Conservation (phyloP, 176 grass and related monocot species). For the Sorghum bicolor region DNA sequence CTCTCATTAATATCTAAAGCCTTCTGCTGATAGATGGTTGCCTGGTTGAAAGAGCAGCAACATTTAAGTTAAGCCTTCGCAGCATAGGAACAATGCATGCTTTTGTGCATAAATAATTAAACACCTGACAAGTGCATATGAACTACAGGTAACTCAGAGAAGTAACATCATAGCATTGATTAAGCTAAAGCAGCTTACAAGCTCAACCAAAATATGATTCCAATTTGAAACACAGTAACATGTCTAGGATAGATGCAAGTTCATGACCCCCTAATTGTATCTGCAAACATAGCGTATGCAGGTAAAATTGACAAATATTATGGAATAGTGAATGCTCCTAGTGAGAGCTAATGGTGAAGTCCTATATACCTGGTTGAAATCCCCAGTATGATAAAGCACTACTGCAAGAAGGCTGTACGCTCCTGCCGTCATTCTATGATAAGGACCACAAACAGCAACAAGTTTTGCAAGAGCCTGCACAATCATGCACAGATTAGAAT, state of each 20-base stretch:
- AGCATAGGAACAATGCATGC: neutral
- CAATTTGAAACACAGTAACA: neutral
- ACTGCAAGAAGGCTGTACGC: slow-evolving; percentile 99
- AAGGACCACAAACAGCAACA: slow-evolving; percentile 96
- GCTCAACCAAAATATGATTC: slow-evolving; percentile 24
- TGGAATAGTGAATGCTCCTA: slow-evolving; percentile 5
- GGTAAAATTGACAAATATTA: neutral
- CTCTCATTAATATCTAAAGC: slow-evolving; percentile 99
- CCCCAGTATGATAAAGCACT: slow-evolving; percentile 98
- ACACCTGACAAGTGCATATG: neutral
- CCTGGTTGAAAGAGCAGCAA: slow-evolving; percentile 54
- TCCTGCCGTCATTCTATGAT: slow-evolving; percentile 98
- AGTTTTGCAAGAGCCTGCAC: slow-evolving; percentile 92
- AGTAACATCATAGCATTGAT: neutral
- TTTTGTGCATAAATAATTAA: slow-evolving; percentile 8
- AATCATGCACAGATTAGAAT: slow-evolving; percentile 19
- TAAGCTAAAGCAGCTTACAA: slow-evolving; percentile 29
- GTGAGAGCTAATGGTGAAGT: slow-evolving; percentile 6
- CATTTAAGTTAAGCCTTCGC: slow-evolving; percentile 25
- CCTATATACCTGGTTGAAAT: slow-evolving; percentile 90
- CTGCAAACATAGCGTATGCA: neutral
- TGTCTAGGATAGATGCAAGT: slow-evolving; percentile 14
- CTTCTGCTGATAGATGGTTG: slow-evolving; percentile 98
- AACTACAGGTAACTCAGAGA: slow-evolving; percentile 4
- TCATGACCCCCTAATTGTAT: slow-evolving; percentile 29